Evolutionary conservation across 768 basidiomycete species (phyloP).

Genomic region (Nevesoporus exiguus): DNA sequence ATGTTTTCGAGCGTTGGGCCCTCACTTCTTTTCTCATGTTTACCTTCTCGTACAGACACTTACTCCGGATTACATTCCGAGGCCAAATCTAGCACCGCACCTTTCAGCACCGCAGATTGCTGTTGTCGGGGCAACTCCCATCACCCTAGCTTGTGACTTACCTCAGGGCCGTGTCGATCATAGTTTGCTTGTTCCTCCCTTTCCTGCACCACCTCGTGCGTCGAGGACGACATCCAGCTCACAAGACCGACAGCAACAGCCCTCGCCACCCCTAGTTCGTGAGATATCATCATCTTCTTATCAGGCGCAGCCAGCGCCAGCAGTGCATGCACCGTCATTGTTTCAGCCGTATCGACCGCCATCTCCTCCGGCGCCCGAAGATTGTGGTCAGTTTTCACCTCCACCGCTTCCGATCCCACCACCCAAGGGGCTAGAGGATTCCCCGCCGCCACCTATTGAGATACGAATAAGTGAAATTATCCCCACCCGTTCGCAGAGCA

Average conservation of each 20-base stretch:
- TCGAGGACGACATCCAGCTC: conserved; percentile 25
- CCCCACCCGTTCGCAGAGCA: conserved; percentile 15
- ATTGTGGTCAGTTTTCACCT: conserved; percentile 23
- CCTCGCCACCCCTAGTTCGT: conserved; percentile 13
- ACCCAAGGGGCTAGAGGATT: conserved; percentile 24
- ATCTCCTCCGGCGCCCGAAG: conserved; percentile 15
- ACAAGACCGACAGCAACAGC: conserved; percentile 19
- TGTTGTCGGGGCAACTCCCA: conserved; percentile 30
- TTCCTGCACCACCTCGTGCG: conserved; percentile 24
- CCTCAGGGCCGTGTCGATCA: conserved; percentile 23
- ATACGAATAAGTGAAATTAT: conserved; percentile 28
- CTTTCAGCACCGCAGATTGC: conserved; percentile 29
- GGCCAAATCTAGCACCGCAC: conserved; percentile 10
- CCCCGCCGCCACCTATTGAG: conserved; percentile 19
- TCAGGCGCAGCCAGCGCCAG: conserved; percentile 12
- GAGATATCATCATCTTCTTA: conserved; percentile 9
- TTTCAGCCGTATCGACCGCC: conserved; percentile 26
- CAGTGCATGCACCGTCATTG: conserved; percentile 19
- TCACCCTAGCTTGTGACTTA: conserved; percentile 17
- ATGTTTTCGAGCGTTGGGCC: not conserved
- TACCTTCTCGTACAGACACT: conserved; percentile 11
- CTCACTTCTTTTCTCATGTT: conserved; percentile 9
- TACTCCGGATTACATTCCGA: conserved; percentile 18
- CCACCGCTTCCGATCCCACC: conserved; percentile 31
- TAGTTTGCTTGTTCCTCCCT: conserved; percentile 25